Conservation (phyloP, 768 basidiomycete genomes). For the Mrakia blollopis region DNA sequence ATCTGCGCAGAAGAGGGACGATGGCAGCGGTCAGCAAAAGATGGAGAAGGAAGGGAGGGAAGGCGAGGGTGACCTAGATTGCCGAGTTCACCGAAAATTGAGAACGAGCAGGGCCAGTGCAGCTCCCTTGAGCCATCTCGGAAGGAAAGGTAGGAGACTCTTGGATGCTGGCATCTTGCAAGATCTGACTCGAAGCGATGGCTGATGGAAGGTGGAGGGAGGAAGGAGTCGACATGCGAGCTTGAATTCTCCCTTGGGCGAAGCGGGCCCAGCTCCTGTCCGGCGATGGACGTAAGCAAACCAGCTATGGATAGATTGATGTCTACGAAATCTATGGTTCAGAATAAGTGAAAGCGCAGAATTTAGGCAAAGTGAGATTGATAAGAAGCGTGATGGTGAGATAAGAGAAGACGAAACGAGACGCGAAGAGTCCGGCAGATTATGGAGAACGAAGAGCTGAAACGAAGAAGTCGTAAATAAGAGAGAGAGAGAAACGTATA, state of each 20-base stretch:
- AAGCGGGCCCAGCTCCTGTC: too few species aligned
- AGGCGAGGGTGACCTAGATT: background rate
- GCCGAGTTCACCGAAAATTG: slow-evolving; percentile 6
- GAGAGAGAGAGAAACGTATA: background rate
- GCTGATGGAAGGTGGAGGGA: background rate
- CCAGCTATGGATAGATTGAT: too few species aligned
- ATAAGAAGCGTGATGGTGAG: background rate
- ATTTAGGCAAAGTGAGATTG: background rate
- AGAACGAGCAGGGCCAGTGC: background rate
- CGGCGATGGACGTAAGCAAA: too few species aligned
- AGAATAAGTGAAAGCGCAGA: background rate
- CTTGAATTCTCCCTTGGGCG: too few species aligned
- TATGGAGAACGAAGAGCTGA: background rate
- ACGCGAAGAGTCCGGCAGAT: background rate
- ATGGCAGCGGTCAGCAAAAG: background rate
- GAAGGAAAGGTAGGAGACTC: slow-evolving; percentile 11
- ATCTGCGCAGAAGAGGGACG: background rate
- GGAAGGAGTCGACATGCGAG: background rate
- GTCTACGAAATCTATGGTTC: too few species aligned
- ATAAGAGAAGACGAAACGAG: background rate
- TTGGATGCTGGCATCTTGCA: background rate
- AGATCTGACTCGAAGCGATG: background rate
- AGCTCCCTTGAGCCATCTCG: slow-evolving; percentile 13
- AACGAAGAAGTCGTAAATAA: background rate
- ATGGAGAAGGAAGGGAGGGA: background rate